These are phyloP conservation scores for Lepiota venenata DNA, from an alignment of 768 basidiomycete species.

Conservation along the genomic window DNA sequence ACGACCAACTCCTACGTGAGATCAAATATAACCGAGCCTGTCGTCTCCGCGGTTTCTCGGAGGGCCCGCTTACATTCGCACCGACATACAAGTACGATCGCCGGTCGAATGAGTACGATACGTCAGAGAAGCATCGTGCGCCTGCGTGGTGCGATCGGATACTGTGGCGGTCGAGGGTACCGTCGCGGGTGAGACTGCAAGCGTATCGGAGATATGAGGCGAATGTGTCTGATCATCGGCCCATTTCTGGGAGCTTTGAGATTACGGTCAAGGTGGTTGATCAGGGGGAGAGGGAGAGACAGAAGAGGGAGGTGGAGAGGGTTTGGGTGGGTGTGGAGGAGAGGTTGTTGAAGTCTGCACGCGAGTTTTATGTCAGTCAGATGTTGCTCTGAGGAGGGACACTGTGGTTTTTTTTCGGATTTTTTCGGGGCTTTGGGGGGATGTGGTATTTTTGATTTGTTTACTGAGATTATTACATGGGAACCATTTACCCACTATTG, in stretches of 20 bases:
- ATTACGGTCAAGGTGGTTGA: slow-evolving; percentile 73
- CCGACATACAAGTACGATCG: slow-evolving; percentile 97
- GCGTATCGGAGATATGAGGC: slow-evolving; percentile 83
- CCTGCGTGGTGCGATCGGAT: slow-evolving; percentile 99
- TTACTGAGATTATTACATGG: neutral
- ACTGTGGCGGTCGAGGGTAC: slow-evolving; percentile 64
- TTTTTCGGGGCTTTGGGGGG: neutral
- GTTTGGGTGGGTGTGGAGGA: slow-evolving; percentile 51
- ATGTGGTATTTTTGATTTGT: neutral
- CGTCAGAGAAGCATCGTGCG: slow-evolving; percentile 81
- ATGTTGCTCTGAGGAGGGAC: slow-evolving; percentile 22
- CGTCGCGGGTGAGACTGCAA: slow-evolving; percentile 56
- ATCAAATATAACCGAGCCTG: slow-evolving; percentile 86
- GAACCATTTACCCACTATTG: neutral
- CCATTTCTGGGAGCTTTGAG: slow-evolving; percentile 77
- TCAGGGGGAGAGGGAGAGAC: slow-evolving; percentile 50
- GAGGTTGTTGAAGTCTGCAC: slow-evolving; percentile 33
- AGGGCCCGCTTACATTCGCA: slow-evolving; percentile 77
- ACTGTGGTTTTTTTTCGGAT: neutral
- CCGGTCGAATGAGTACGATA: slow-evolving; percentile 74
- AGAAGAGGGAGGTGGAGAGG: slow-evolving; percentile 52
- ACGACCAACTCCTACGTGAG: slow-evolving; percentile 91
- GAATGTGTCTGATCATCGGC: slow-evolving; percentile 88
- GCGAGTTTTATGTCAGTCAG: slow-evolving; percentile 37
- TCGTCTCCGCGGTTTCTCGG: slow-evolving; percentile 78